Conservation (phyloP, 2,329 filamentous ascomycete genomes). For the Sclerotinia spermophila region DNA sequence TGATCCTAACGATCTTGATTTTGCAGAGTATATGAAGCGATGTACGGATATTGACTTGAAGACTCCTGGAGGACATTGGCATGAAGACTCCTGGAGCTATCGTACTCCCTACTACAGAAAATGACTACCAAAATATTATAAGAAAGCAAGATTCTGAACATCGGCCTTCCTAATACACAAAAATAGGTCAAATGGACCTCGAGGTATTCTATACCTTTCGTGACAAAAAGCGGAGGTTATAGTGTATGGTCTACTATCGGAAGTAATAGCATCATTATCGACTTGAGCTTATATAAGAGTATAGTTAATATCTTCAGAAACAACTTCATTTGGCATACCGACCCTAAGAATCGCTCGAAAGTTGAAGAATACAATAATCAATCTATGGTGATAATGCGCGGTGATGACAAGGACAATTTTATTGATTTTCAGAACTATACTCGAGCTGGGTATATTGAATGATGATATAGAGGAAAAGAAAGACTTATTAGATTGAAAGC, state of each 20-base stretch:
- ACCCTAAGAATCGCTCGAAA: background rate
- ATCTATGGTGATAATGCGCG: background rate
- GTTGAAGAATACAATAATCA: constrained; percentile 1
- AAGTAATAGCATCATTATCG: constrained; percentile 31
- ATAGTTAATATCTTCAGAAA: constrained; percentile 15
- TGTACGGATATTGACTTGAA: constrained; percentile 23
- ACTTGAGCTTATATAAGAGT: constrained; percentile 25
- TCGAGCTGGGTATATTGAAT: background rate
- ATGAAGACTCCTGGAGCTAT: constrained; percentile 22
- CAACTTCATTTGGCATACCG: constrained; percentile 15
- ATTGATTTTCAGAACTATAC: constrained; percentile 7
- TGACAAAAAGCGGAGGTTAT: constrained; percentile 30
- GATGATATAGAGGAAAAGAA: background rate
- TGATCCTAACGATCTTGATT: background rate
- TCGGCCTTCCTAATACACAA: background rate
- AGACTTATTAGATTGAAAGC: background rate
- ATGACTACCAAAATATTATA: constrained; percentile 21
- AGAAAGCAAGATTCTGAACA: background rate
- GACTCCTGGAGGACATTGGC: constrained; percentile 21
- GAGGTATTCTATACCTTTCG: constrained; percentile 25
- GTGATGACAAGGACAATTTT: background rate
- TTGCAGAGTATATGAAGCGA: constrained; percentile 16
- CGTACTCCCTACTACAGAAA: constrained; percentile 21
- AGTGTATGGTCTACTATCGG: constrained; percentile 34
- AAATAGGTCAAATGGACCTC: constrained; percentile 18